phyloP scores from a whole-genome alignment of 768 basidiomycete species.

The Chiua virens region DNA sequence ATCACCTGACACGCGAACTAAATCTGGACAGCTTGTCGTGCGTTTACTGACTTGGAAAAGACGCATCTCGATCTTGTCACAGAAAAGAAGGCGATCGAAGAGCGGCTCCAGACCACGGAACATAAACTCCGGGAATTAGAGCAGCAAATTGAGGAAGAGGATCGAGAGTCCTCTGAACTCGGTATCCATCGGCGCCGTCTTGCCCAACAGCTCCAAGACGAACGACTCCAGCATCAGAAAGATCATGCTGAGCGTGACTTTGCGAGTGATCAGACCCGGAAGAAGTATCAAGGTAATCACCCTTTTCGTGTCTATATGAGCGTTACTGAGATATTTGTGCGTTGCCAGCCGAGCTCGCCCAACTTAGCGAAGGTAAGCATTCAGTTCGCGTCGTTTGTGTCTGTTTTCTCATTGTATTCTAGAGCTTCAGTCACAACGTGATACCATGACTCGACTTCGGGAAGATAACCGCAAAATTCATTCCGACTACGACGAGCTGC shows the following conservation, averaged over 20 bases:
- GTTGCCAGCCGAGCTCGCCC: slow-evolving; percentile 66
- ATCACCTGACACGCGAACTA: not conserved
- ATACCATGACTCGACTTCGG: slow-evolving; percentile 69
- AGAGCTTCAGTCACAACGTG: slow-evolving; percentile 81
- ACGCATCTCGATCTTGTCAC: slow-evolving; percentile 48
- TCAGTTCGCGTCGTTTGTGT: not conserved
- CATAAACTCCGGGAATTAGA: slow-evolving; percentile 58
- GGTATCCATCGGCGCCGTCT: slow-evolving; percentile 64
- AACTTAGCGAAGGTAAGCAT: slow-evolving; percentile 69
- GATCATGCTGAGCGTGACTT: slow-evolving; percentile 82
- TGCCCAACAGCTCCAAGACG: slow-evolving; percentile 76
- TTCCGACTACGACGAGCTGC: slow-evolving; percentile 74
- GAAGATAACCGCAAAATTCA: slow-evolving; percentile 80
- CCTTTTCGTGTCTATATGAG: not conserved
- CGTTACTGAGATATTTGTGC: slow-evolving; percentile 3
- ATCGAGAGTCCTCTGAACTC: slow-evolving; percentile 65
- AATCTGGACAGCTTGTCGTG: slow-evolving; percentile 50
- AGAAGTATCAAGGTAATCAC: slow-evolving; percentile 77
- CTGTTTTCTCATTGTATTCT: slow-evolving; percentile 5
- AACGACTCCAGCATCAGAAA: slow-evolving; percentile 75
- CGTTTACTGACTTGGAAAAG: slow-evolving; percentile 63
- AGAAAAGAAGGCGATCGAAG: slow-evolving; percentile 53
- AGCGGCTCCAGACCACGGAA: slow-evolving; percentile 50
- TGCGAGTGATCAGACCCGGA: slow-evolving; percentile 73
- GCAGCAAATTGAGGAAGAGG: slow-evolving; percentile 62